Conservation (phyloP, 306 rosid species). For the Inga laurina region DNA sequence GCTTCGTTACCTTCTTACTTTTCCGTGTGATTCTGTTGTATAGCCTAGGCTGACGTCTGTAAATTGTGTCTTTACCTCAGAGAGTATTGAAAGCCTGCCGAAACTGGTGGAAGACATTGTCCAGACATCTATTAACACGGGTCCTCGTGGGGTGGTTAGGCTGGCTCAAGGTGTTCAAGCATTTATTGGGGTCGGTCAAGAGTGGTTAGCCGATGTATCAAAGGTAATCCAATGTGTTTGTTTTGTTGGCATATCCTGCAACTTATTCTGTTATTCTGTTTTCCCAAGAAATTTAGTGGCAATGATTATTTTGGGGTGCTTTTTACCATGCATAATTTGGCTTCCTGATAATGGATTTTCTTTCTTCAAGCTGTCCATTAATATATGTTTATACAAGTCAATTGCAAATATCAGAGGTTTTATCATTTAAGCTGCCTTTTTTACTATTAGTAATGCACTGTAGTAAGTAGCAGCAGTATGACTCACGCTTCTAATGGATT, state of each 20-base stretch:
- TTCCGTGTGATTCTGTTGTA: background rate
- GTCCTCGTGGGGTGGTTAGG: conserved; percentile 86
- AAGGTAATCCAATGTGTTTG: conserved; percentile 42
- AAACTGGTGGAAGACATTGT: conserved; percentile 91
- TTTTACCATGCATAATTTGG: background rate
- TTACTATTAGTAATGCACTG: background rate
- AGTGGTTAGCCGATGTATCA: conserved; percentile 82
- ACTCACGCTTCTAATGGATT: background rate
- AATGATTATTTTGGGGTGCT: background rate
- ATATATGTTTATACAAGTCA: background rate
- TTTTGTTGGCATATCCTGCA: background rate
- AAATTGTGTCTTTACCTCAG: conserved; percentile 44
- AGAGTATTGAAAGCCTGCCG: conserved; percentile 68
- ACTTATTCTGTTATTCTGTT: background rate
- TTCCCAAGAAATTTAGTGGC: background rate
- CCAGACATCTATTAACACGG: conserved; percentile 79
- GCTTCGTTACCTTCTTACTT: background rate
- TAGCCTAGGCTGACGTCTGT: conserved; percentile 7
- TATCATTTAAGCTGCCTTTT: background rate
- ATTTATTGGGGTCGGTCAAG: conserved; percentile 84
- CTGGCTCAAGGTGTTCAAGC: conserved; percentile 92
- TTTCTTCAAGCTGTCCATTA: background rate
- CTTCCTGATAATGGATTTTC: background rate
- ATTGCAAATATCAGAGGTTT: background rate
- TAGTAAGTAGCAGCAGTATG: background rate